A percentile compares a stretch with the other conserved stretches of the same genome.
Conservation (phyloP, 768 basidiomycete genomes). For the Mrakia blollopis region DNA sequence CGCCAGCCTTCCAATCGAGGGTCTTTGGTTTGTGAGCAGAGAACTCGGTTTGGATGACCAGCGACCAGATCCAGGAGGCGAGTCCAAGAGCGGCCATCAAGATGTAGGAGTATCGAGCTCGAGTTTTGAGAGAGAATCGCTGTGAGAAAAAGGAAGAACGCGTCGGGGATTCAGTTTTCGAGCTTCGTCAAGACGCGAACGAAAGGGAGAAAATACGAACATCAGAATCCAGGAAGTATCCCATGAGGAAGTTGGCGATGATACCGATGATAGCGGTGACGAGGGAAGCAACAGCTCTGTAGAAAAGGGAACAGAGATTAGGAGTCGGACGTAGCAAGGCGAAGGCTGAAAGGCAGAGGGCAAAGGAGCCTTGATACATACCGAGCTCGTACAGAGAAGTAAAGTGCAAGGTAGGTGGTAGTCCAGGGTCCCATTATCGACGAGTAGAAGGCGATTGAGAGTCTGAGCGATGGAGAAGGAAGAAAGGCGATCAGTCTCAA, state of each 20-base stretch:
- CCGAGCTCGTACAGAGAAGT: slow-evolving; percentile 27
- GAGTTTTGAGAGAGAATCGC: slow-evolving; percentile 22
- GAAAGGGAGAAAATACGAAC: not conserved
- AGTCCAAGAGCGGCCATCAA: slow-evolving; percentile 6
- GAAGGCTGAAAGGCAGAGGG: too few species aligned
- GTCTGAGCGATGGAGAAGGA: not conserved
- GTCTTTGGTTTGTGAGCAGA: not conserved
- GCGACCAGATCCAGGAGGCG: slow-evolving; percentile 26
- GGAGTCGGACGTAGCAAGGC: too few species aligned
- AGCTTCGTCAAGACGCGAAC: not conserved
- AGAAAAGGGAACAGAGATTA: too few species aligned
- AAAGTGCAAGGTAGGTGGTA: slow-evolving; percentile 23
- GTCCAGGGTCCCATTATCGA: slow-evolving; percentile 23
- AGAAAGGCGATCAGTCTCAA: too few species aligned
- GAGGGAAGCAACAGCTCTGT: slow-evolving; percentile 30
- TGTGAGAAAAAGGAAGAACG: not conserved
- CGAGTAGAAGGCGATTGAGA: slow-evolving; percentile 22
- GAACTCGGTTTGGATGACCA: slow-evolving; percentile 28
- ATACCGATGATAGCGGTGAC: slow-evolving; percentile 18
- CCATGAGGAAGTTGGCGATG: slow-evolving; percentile 20
- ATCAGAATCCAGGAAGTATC: slow-evolving; percentile 21
- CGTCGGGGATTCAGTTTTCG: too few species aligned
- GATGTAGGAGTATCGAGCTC: slow-evolving; percentile 20
- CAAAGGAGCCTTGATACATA: not conserved
- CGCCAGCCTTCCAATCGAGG: slow-evolving; percentile 11